phyloP scores from a whole-genome alignment of 208 protist species.

The Acanthamoeba castellanii region DNA sequence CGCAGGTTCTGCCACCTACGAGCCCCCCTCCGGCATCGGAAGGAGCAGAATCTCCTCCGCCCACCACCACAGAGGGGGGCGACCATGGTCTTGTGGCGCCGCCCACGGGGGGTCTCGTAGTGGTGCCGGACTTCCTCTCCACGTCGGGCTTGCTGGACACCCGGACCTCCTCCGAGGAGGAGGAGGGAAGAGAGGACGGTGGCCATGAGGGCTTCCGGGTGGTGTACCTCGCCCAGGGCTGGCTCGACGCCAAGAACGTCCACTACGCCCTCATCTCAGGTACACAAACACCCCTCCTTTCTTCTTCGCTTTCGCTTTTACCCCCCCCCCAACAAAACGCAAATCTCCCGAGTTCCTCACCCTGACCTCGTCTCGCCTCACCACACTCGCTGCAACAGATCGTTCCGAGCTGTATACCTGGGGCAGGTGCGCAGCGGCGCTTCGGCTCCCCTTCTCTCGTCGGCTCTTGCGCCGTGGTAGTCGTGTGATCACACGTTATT shows the following conservation, averaged over 20 bases:
- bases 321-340: neutral
- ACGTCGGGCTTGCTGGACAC: neutral
- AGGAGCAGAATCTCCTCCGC: neutral
- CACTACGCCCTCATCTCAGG: constrained; percentile 56
- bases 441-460: neutral
- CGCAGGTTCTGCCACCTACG: neutral
- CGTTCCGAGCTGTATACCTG: neutral
- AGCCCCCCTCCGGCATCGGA: neutral
- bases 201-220: neutral
- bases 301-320: neutral
- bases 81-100: neutral
- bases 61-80: neutral
- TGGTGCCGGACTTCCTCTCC: neutral
- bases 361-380: neutral
- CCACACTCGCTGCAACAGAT: neutral
- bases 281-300: neutral
- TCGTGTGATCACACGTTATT: neutral
- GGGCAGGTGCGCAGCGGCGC: neutral
- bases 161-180: neutral
- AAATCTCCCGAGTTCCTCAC: neutral
- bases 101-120: neutral
- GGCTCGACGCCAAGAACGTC: constrained; percentile 32
- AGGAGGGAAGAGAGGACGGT: neutral
- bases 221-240: neutral
- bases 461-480: too few species aligned